Conservation (phyloP, 306 rosid genomes). For the Ormosia emarginata region DNA sequence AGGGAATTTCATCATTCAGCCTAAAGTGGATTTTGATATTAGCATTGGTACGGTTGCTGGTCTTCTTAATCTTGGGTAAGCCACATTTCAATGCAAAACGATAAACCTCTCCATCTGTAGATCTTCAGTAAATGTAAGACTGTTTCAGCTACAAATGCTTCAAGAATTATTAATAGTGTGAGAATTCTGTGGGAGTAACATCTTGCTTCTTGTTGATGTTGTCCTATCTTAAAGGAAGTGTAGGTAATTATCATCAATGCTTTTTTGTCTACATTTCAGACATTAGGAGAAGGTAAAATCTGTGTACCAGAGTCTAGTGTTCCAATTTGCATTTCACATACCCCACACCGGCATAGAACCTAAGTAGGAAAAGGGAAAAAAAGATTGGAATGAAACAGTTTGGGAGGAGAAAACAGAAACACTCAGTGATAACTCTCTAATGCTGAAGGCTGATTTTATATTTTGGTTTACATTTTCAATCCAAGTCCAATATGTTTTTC, state of each 20-base stretch:
- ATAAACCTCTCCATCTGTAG: background rate
- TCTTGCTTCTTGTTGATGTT: background rate
- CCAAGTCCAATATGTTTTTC: background rate
- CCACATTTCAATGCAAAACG: slow-evolving; percentile 3
- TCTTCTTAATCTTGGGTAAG: slow-evolving; percentile 98
- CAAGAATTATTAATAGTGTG: background rate
- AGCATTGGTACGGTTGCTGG: slow-evolving; percentile 94
- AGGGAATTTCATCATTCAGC: slow-evolving; percentile 98
- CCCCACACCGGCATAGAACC: background rate
- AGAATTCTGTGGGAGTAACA: background rate
- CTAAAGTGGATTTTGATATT: slow-evolving; percentile 98
- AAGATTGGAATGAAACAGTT: background rate
- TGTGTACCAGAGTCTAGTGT: background rate
- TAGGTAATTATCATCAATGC: background rate
- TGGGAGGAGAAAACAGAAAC: background rate
- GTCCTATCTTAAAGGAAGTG: background rate
- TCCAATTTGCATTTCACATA: background rate
- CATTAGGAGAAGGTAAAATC: background rate
- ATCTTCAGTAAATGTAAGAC: slow-evolving; percentile 5
- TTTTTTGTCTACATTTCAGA: background rate
- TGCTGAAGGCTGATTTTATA: background rate
- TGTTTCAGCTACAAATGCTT: slow-evolving; percentile 10
- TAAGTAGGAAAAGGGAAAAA: background rate
- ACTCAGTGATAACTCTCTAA: background rate
- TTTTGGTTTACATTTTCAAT: background rate